A percentile compares a stretch with the other conserved stretches of the same genome.
phyloP scores from a whole-genome alignment of 768 basidiomycete genomes.

The Psilocybe azurescens region DNA sequence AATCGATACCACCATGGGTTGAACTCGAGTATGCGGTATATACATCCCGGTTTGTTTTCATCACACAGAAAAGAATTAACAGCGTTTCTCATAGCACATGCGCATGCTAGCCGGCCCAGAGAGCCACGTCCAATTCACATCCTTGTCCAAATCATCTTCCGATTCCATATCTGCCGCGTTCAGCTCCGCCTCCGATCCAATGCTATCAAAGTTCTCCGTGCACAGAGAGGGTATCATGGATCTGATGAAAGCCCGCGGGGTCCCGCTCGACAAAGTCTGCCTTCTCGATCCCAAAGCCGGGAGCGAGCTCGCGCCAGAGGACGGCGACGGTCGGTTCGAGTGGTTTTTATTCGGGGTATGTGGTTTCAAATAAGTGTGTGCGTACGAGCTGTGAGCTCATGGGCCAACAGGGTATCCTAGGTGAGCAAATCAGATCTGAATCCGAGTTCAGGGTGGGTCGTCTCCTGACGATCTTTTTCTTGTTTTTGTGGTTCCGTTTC shows the following conservation, averaged over 20 bases:
- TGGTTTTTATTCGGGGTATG: constrained; percentile 92
- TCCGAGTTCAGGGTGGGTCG: no score
- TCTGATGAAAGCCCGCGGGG: constrained; percentile 50
- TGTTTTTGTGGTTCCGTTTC: constrained; percentile 8
- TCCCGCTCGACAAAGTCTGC: constrained; percentile 71
- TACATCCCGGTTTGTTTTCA: not conserved
- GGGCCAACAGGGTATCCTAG: constrained; percentile 38
- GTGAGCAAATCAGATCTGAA: constrained; percentile 26
- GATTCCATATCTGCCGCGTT: constrained; percentile 51
- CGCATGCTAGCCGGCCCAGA: constrained; percentile 69
- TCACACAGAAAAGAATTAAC: not conserved
- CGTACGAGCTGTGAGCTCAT: constrained; percentile 4
- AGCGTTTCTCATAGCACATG: constrained; percentile 71
- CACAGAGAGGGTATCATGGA: constrained; percentile 60
- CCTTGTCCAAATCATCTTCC: constrained; percentile 77
- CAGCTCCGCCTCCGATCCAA: constrained; percentile 8
- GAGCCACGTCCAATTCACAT: constrained; percentile 81
- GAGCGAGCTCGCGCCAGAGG: constrained; percentile 70
- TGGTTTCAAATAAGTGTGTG: constrained; percentile 5
- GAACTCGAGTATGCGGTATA: constrained; percentile 85
- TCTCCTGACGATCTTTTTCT: not conserved
- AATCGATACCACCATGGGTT: constrained; percentile 87
- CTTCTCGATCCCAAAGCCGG: constrained; percentile 91
- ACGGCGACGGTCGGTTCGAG: constrained; percentile 76
- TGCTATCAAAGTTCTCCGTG: constrained; percentile 46